Evolutionary conservation across 192 early-diverging fungal genomes (phyloP), one percentile per base, ranked within the genome.

Genomic region (Entomortierella parvispora): DNA sequence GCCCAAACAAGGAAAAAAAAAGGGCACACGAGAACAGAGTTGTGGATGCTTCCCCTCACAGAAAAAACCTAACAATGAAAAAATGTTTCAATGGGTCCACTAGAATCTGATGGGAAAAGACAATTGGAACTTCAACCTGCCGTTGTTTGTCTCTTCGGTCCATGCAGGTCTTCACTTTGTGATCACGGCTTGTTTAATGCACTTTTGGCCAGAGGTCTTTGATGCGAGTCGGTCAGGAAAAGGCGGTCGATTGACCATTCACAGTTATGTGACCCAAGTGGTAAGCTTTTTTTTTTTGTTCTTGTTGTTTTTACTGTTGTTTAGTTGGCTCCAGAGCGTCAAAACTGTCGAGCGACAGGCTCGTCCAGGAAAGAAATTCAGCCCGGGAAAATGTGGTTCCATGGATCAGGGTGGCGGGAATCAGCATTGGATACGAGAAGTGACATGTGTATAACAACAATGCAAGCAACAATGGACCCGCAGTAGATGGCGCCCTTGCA

Each of bases 91-190:
- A n/a, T n/a, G 12, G 12, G 7, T 40, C 37, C 12, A 5, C 12
- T 65, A 65, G 62, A 89, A 89, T 75, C 71, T 96, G 22, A 91
- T 96, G 84, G 89, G 92, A 42, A 81, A 83, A 54, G 87, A 91
- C 52, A 81, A 85, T 40, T 86, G 88, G 74, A 87, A 94, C 80
- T 93, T 94, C 80, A 82, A 83, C 40, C 87, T 90, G 61, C 94
- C 94, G 22, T 65, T 94, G 18, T 89, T 96, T 67, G 88, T 91
- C 42, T 92, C 91, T 18, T 85, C 88, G n/a, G 83, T 92, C 47
- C 94, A 96, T 79, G 85, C 89, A 50, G 77, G 83, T 4, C 68
- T 94, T 26, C 94, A 96, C 62, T 89, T 86, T 69, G 40, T 87
- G 44, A 82, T 94, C 50, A 90, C 94, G 0, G 62, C 60, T 9